Conservation (phyloP, 495 filamentous ascomycete genomes). For the Hypoxylon subgilvum region DNA sequence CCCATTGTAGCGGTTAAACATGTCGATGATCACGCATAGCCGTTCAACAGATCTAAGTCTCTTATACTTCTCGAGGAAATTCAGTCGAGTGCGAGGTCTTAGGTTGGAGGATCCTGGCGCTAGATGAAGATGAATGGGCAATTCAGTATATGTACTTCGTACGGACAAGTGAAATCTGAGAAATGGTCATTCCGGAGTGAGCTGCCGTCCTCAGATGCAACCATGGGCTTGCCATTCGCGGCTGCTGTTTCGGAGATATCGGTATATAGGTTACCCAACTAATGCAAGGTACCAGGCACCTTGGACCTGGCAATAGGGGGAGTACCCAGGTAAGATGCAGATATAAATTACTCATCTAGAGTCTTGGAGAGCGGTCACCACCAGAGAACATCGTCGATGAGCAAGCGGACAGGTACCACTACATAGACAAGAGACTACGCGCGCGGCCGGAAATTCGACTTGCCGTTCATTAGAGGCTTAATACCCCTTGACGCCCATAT, state of each 20-base stretch:
- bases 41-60: slow-evolving; percentile 1
- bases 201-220: slow-evolving; percentile 27
- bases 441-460: slow-evolving; percentile 2
- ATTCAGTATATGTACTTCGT: background rate
- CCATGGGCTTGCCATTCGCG: slow-evolving; percentile 17
- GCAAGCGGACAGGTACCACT: background rate
- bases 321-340: slow-evolving; percentile 15
- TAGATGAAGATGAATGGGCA: background rate
- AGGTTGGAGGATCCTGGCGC: background rate
- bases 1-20: slow-evolving; percentile 30
- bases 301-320: slow-evolving; percentile 17
- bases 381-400: slow-evolving; percentile 1
- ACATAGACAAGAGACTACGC: slow-evolving; percentile 2
- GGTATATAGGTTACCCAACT: slow-evolving; percentile 25
- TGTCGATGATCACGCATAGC: slow-evolving; percentile 3
- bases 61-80: slow-evolving; percentile 3
- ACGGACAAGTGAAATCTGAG: slow-evolving; percentile 14
- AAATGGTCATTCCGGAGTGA: slow-evolving; percentile 13
- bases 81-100: background rate
- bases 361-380: slow-evolving; percentile 12
- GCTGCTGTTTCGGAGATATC: slow-evolving; percentile 36
- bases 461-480: background rate
- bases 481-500: slow-evolving; percentile 21
- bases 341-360: slow-evolving; percentile 1
- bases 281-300: slow-evolving; percentile 38